Evolutionary conservation across 441 rosid genomes (phyloP).

Genomic region (Raphanus hybrid): DNA sequence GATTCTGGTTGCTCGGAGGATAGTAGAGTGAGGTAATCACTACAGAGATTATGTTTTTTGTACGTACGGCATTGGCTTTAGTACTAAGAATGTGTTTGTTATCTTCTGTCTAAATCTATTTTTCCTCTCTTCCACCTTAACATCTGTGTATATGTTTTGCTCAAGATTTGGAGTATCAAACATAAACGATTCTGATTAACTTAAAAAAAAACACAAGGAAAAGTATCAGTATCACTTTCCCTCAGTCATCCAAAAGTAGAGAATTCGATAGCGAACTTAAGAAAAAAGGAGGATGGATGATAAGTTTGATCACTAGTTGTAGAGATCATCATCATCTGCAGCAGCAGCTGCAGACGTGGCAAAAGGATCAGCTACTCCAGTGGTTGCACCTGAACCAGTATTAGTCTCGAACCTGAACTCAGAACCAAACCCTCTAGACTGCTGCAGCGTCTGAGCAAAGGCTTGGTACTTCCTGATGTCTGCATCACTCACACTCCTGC

Average conservation of each 20-base stretch:
- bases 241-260: conserved; percentile 25
- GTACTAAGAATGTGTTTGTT: not conserved
- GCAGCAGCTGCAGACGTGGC: conserved; percentile 48
- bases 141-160: not conserved
- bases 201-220: conserved; percentile 23
- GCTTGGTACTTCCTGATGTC: conserved; percentile 50
- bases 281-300: not conserved
- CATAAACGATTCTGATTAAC: conserved; percentile 1
- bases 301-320: conserved; percentile 39
- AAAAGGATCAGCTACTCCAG: conserved; percentile 51
- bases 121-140: not conserved
- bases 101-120: not conserved
- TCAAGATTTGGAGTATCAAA: not conserved
- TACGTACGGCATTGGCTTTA: conserved; percentile 11
- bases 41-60: conserved; percentile 21
- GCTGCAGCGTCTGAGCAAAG: conserved; percentile 50
- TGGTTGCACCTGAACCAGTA: conserved; percentile 44
- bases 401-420: conserved; percentile 58
- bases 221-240: conserved; percentile 19
- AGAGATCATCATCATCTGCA: conserved; percentile 61
- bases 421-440: conserved; percentile 53
- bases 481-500: conserved; percentile 53
- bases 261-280: not conserved
- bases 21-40: conserved; percentile 29
- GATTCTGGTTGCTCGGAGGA: conserved; percentile 31